phyloP scores from a whole-genome alignment of 352 stramenopile genomes.

The Globisporangium heterothallicum region DNA sequence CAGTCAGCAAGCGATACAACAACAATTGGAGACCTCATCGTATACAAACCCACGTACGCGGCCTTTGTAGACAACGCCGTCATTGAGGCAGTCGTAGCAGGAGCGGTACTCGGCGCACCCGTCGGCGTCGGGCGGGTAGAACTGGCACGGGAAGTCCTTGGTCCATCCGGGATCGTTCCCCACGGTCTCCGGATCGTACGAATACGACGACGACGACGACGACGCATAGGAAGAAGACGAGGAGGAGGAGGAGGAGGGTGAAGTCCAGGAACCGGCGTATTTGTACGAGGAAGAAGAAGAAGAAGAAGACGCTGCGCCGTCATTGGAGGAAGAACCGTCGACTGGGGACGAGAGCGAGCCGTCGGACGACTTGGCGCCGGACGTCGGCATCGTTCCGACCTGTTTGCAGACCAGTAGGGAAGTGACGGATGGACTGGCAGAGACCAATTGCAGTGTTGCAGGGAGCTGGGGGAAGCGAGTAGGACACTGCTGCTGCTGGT shows the following conservation, averaged over 20 bases:
- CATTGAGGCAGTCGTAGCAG: constrained; percentile 49
- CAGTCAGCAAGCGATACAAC: background rate
- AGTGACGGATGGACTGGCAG: too few species aligned
- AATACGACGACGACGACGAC: constrained; percentile 11
- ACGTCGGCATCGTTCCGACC: background rate
- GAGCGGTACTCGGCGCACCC: constrained; percentile 33
- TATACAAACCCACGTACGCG: constrained; percentile 6
- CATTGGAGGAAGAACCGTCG: too few species aligned
- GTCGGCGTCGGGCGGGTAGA: constrained; percentile 34
- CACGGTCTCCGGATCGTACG: constrained; percentile 14
- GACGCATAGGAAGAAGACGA: constrained; percentile 10
- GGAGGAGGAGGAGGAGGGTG: background rate
- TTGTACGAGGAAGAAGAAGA: background rate
- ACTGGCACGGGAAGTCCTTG: constrained; percentile 24
- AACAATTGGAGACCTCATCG: constrained; percentile 10
- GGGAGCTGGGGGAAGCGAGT: too few species aligned
- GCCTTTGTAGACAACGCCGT: constrained; percentile 16
- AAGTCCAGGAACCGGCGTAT: background rate
- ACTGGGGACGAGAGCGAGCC: too few species aligned
- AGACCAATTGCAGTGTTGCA: background rate
- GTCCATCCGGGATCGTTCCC: constrained; percentile 17
- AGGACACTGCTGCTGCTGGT: too few species aligned
- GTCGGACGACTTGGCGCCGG: background rate
- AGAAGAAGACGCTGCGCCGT: background rate
- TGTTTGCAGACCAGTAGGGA: background rate